Conservation (phyloP, 345 rosid genomes). For the Hibiscus syriacus region DNA sequence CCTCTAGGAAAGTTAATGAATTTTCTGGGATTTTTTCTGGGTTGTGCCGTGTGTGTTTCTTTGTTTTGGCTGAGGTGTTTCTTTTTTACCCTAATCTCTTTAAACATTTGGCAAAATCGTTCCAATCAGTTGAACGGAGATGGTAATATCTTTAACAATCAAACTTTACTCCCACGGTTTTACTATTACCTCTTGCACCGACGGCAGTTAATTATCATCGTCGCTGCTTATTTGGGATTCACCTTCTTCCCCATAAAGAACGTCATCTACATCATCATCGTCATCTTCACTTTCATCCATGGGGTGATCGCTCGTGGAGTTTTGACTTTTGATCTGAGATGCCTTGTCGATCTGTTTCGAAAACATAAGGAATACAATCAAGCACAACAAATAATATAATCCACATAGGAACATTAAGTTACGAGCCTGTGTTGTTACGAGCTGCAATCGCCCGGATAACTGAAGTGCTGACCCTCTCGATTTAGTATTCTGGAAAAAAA, state of each 20-base stretch:
- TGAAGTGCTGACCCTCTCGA: constrained; percentile 53
- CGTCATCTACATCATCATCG: constrained; percentile 51
- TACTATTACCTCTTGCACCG: constrained; percentile 3
- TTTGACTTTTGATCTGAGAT: constrained; percentile 26
- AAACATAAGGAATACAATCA: neutral
- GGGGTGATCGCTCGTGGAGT: constrained; percentile 21
- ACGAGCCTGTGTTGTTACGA: constrained; percentile 67
- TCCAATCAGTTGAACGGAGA: neutral
- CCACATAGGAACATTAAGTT: constrained; percentile 4
- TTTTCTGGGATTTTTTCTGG: no score
- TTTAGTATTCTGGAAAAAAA: constrained; percentile 45
- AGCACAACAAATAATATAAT: neutral
- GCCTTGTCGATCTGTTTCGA: constrained; percentile 62
- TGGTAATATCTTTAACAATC: neutral
- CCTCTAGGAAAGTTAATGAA: no score
- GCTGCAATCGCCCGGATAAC: constrained; percentile 82
- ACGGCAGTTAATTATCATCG: constrained; percentile 24
- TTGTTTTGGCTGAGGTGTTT: no score
- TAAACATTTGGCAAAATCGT: no score
- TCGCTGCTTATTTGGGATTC: constrained; percentile 76
- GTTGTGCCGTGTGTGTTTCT: no score
- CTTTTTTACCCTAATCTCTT: no score
- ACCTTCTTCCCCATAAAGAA: constrained; percentile 50
- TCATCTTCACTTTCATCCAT: constrained; percentile 46
- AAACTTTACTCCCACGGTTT: neutral